Evolutionary conservation across 345 rosid genomes (phyloP).

Genomic region (Excoecaria cochinchinensis): DNA sequence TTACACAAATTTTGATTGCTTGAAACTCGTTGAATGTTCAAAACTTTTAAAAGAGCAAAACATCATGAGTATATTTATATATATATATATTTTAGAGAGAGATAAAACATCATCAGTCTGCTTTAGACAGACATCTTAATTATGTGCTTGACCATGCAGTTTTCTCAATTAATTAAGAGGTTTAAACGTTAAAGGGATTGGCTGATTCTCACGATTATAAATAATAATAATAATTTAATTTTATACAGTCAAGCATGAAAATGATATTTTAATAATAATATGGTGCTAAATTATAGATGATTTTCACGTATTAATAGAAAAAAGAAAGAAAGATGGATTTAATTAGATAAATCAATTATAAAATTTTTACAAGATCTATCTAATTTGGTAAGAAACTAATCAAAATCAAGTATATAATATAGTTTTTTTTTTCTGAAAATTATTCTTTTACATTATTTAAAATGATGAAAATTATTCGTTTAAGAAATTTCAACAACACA

Average conservation of each 20-base stretch:
- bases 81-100: no score
- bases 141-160: neutral
- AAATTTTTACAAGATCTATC: neutral
- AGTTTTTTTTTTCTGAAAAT: neutral
- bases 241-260: no score
- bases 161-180: no score
- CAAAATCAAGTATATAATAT: neutral
- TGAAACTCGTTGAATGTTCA: neutral
- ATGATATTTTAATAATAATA: no score
- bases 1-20: no score
- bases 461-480: neutral
- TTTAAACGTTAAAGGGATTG: no score
- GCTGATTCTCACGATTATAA: no score
- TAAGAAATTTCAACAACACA: slow-evolving; percentile 37
- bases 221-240: no score
- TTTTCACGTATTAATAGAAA: neutral
- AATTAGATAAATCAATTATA: neutral
- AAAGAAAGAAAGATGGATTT: neutral
- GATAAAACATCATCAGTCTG: neutral
- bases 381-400: neutral
- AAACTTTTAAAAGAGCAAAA: neutral
- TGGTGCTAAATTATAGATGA: no score
- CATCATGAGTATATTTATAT: neutral
- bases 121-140: neutral
- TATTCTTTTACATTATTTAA: neutral